phyloP scores from a whole-genome alignment of 257 asterid species.

The Solanum rostratum region DNA sequence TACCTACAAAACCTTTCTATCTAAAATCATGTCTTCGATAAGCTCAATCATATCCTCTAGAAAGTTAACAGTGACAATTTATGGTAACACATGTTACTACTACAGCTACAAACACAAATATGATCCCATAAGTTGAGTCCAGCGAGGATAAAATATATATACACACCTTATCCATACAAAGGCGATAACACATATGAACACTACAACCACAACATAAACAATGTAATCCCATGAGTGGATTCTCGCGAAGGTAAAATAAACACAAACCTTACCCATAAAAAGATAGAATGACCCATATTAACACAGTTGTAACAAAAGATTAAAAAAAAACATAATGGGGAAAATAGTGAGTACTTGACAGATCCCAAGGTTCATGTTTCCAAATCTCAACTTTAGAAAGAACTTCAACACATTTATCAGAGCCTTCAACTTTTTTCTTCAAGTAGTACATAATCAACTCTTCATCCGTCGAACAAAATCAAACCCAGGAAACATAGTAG shows the following conservation, averaged over 20 bases:
- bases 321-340: not conserved
- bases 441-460: constrained; percentile 60
- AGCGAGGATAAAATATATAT: not conserved
- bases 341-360: constrained; percentile 50
- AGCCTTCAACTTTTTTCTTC: constrained; percentile 47
- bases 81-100: no score
- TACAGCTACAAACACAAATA: not conserved
- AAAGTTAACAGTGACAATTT: not conserved
- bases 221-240: no score
- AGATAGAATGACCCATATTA: no score
- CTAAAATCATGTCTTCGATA: not conserved
- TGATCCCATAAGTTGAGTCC: no score
- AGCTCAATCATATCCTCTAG: not conserved
- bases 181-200: no score
- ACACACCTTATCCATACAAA: not conserved
- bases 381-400: constrained; percentile 78
- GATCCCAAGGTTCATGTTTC: constrained; percentile 75
- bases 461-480: constrained; percentile 68
- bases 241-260: no score
- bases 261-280: no score
- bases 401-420: constrained; percentile 36
- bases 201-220: no score
- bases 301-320: not conserved
- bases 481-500: constrained; percentile 66
- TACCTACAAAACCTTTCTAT: not conserved